phyloP scores from a whole-genome alignment of 257 asterid species.

The Penstemon eatonii region DNA sequence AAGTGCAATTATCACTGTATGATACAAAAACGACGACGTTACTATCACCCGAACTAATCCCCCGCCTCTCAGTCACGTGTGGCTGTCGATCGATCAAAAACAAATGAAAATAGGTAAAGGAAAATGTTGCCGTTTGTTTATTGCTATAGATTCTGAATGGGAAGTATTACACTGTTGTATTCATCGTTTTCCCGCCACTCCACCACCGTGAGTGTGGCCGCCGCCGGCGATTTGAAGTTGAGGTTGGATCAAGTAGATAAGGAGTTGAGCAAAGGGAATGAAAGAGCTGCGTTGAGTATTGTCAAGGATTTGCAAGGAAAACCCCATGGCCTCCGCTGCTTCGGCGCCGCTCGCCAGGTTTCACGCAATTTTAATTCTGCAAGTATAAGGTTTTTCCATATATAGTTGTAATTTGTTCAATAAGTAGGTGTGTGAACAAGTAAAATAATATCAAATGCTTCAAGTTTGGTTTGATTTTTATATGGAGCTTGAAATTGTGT shows the following conservation, averaged over 20 bases:
- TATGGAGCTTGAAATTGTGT: too few relatives aligned
- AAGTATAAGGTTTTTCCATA: too few relatives aligned
- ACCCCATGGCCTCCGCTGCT: slow-evolving; percentile 72
- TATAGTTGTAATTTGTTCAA: too few relatives aligned
- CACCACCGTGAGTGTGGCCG: background rate
- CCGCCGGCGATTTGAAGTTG: slow-evolving; percentile 1
- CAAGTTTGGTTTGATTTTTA: too few relatives aligned
- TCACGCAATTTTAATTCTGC: slow-evolving; percentile 17
- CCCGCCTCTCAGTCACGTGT: slow-evolving; percentile 1
- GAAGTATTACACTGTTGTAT: background rate
- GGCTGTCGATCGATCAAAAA: background rate
- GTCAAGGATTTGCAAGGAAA: slow-evolving; percentile 68
- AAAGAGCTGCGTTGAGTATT: slow-evolving; percentile 68
- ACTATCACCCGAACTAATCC: too few relatives aligned
- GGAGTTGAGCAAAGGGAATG: slow-evolving; percentile 74
- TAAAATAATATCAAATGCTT: too few relatives aligned
- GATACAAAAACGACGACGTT: too few relatives aligned
- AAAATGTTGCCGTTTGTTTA: background rate
- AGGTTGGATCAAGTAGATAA: slow-evolving; percentile 74
- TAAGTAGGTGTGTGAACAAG: too few relatives aligned
- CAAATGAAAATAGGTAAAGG: background rate
- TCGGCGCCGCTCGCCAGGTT: slow-evolving; percentile 91
- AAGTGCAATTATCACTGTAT: too few relatives aligned
- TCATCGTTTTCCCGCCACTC: slow-evolving; percentile 5
- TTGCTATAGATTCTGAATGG: background rate